Percentiles rank a stretch among this genome's conserved stretches.
Evolutionary conservation across 192 early-diverging fungal genomes (phyloP).

Genomic region (Coemansia sp.): DNA sequence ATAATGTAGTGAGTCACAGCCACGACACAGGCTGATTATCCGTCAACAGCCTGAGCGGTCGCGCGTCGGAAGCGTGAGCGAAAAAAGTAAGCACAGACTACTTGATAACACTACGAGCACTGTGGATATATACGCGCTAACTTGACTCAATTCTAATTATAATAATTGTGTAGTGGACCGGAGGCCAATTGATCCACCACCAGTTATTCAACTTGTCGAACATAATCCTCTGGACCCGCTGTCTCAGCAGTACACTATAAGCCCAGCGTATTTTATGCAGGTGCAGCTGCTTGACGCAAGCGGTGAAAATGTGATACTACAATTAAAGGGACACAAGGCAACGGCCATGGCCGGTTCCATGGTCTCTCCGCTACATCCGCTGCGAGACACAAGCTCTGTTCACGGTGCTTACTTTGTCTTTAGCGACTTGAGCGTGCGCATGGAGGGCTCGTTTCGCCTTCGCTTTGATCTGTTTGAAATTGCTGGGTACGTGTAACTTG

Average conservation of each 20-base stretch:
- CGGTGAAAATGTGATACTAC: constrained; percentile 69
- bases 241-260: constrained; percentile 40
- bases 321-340: constrained; percentile 83
- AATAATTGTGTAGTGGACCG: constrained; percentile 39
- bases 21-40: constrained; percentile 59
- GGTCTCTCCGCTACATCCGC: constrained; percentile 84
- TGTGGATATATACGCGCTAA: not conserved
- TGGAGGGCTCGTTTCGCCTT: constrained; percentile 82
- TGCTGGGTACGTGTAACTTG: constrained; percentile 53
- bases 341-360: constrained; percentile 78
- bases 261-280: constrained; percentile 93
- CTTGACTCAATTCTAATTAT: not conserved
- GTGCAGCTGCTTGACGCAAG: constrained; percentile 78
- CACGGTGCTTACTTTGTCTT: constrained; percentile 96
- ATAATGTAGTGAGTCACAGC: constrained; percentile 14
- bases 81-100: constrained; percentile 66
- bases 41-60: constrained; percentile 89
- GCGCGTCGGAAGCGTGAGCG: constrained; percentile 85
- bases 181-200: constrained; percentile 55
- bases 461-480: constrained; percentile 89
- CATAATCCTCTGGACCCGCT: constrained; percentile 36
- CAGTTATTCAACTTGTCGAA: constrained; percentile 51
- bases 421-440: constrained; percentile 86
- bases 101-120: too few relatives aligned
- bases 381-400: constrained; percentile 78